Evolutionary conservation across 2,329 filamentous ascomycete genomes (phyloP).

Genomic region (Neopestalotiopsis rosae): DNA sequence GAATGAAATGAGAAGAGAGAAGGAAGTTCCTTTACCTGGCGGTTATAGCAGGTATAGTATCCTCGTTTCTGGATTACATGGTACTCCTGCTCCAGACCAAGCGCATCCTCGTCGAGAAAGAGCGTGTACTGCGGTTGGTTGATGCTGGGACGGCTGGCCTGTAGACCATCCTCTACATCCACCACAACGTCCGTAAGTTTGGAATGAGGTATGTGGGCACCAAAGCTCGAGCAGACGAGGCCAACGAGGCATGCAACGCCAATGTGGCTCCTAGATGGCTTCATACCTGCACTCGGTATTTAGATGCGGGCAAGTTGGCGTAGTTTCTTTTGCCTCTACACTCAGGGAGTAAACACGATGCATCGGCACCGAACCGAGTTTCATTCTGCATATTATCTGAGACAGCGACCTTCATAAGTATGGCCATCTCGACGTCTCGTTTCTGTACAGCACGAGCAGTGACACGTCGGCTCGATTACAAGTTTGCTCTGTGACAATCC

Average conservation of each 20-base stretch:
- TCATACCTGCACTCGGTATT: background rate
- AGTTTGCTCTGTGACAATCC: background rate
- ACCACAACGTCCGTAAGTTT: background rate
- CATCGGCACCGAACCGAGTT: background rate
- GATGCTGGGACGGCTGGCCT: no score
- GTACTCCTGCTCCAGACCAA: background rate
- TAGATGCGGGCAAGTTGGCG: background rate
- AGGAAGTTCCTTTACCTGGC: background rate
- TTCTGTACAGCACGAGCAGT: background rate
- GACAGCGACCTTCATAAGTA: conserved; percentile 8
- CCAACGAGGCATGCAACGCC: background rate
- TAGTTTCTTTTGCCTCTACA: background rate
- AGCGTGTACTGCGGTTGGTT: background rate
- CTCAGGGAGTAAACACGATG: background rate
- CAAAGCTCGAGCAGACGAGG: background rate
- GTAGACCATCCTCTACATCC: background rate
- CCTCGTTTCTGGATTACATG: conserved; percentile 13
- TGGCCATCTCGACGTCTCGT: background rate
- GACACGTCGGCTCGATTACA: background rate
- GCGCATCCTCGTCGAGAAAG: conserved; percentile 9
- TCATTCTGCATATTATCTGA: background rate
- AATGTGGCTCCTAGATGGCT: background rate
- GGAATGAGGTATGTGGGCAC: background rate
- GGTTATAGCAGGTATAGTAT: conserved; percentile 20
- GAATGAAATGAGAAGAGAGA: background rate